Base-by-base conservation (phyloP, 108 stramenopile species). In the Nitzschia sp. region DNA sequence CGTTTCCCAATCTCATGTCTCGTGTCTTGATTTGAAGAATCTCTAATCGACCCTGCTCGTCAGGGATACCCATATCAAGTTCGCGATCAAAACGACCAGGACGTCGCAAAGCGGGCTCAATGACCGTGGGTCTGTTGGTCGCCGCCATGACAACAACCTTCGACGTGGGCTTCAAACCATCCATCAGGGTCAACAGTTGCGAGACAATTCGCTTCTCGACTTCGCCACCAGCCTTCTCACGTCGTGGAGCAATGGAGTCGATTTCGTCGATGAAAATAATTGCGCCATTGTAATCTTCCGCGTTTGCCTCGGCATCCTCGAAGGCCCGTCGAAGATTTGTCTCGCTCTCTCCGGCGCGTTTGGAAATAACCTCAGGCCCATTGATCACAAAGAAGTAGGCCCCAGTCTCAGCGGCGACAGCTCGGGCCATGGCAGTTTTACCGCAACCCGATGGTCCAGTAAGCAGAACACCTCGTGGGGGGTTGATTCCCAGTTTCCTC, bases 261-360 rank as follows among this genome's bases (percentile, higher is more conserved):
- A 99, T 76, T 67, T 99, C 99, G 70, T 99, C 99, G 76, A 99
- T 97, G 63, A 99, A 99, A 56, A 99, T 90, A 59, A 98, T 97
- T 26, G 97, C 83, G 11, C 96, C 96, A 46, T 87, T 86, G 70
- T 96, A 81, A 73, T 89, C 86, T 71, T 89, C 69, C 57, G 98
- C 70, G 69, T 96, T 96, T 8, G 86, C 86, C 71, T 95, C 91
- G 9, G 97, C 96, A 71, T 92, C 91, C 80, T 93, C 91, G 64
- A 96, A 96, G 45, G 92, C 92, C 44, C 89, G 85, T 32, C 94
- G 80, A 36, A 95, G 75, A 45, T 95, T 95, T 21, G 91, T 87
- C 63, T 95, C 94, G 66, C 82, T 83, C 70, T 98, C 97, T 60
- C 98, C 98, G 16, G 94, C 96, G 47, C 90, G 89, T 79, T 97